A percentile compares a stretch with the other conserved stretches of the same genome.
Evolutionary conservation across 768 basidiomycete species (phyloP).

Genomic region (Mycena belliarum): DNA sequence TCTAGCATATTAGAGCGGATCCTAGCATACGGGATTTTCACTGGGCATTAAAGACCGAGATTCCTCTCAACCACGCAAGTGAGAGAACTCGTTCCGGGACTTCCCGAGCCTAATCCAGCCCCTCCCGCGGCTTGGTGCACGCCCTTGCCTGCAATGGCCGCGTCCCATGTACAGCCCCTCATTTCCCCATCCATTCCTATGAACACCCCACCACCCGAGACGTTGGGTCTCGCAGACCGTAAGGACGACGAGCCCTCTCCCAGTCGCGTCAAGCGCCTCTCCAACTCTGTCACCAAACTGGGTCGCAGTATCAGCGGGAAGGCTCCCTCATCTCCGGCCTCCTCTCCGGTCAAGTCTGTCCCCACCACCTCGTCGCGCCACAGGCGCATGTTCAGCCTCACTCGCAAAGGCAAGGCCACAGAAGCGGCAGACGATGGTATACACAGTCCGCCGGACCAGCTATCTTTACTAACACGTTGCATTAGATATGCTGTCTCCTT

Average conservation of each 20-base stretch:
- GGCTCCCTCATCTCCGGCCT: constrained; percentile 30
- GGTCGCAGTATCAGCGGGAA: constrained; percentile 56
- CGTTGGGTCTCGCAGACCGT: constrained; percentile 33
- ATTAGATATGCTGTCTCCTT: constrained; percentile 26
- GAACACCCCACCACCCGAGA: constrained; percentile 35
- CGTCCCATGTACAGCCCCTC: constrained; percentile 28
- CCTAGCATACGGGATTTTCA: too few species aligned
- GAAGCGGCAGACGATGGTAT: constrained; percentile 39
- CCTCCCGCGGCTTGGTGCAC: too few species aligned
- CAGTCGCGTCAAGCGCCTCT: constrained; percentile 55
- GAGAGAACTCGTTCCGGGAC: too few species aligned
- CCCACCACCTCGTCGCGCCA: constrained; percentile 38
- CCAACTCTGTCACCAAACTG: constrained; percentile 59
- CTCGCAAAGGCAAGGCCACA: constrained; percentile 50
- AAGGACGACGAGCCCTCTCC: constrained; percentile 33
- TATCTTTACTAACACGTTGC: constrained; percentile 13
- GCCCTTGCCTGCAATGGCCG: constrained; percentile 9
- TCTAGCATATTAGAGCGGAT: too few species aligned
- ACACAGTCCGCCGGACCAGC: constrained; percentile 19
- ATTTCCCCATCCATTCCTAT: constrained; percentile 25
- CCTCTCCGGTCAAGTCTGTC: constrained; percentile 30
- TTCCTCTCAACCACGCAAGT: too few species aligned
- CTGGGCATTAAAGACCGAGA: too few species aligned
- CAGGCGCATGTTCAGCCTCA: constrained; percentile 58
- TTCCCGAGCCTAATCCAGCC: neutral